Base-by-base conservation (phyloP, 202 grass and related monocot species). In the Musa balbisiana region DNA sequence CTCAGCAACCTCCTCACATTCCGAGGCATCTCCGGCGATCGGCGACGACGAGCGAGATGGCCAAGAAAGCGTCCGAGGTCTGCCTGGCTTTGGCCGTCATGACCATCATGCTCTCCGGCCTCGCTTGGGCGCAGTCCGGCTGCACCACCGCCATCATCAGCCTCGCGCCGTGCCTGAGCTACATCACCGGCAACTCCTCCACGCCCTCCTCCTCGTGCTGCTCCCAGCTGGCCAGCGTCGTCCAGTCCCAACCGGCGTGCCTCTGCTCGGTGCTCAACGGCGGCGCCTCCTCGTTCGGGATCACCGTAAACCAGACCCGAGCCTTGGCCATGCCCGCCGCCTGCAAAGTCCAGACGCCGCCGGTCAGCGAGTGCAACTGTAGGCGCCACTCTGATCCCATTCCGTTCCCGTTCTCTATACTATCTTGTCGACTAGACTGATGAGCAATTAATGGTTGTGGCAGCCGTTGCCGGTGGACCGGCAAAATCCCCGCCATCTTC, bases 211-310 rank as follows among this genome's bases (percentile, higher is more conserved):
- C 29, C 10, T 26, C 33, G 0, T 66, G 60, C 60, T 77, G 74
- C 59, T 52, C 60, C n/a, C 59, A 63, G 49, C 62, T 66, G 17
- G 59, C 58, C 56, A 50, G 14, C 15, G 74, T 77, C 21, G 59
- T 77, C 26, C 10, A 62, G 74, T 14, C 58, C 5, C 2, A 64
- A 10, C 74, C 74, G 3, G 43, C 27, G 59, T 76, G 74, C 74
- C 60, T 65, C 59, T 76, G 74, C 60, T 10, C 33, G 13, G 11
- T 76, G 17, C 74, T 76, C 58, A 26, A 76, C 55, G 58, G 43
- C 29, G 58, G 49, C 1, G 59, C 74, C 60, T 64, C 74, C 43
- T 52, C 74, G 19, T 49, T 65, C 19, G 60, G 74, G 15, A 25
- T 77, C 74, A 66, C 33, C 27, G 2, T 77, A 10, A 77, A 77